These are phyloP conservation scores for Globisporangium emineosum DNA, from an alignment of 352 stramenopile genomes.

Conservation along the genomic window DNA sequence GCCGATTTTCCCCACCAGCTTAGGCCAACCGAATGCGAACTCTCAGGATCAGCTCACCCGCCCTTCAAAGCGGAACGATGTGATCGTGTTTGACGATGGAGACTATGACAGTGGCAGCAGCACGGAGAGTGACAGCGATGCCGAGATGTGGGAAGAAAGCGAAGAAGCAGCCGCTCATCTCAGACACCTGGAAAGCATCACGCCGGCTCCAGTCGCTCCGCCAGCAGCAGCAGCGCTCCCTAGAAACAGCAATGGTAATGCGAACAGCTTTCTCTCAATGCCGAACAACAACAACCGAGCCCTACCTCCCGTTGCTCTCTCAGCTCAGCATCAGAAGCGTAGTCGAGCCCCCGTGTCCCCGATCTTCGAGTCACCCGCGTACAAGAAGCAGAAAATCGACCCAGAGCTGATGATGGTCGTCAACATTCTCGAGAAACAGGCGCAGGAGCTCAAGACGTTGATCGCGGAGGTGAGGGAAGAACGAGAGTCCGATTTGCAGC, in stretches of 20 bases:
- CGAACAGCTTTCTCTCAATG: not conserved
- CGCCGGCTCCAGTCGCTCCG: not conserved
- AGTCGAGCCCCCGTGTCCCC: not conserved
- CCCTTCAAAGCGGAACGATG: not conserved
- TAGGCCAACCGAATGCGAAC: too few species aligned
- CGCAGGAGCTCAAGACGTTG: conserved; percentile 11
- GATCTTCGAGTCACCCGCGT: not conserved
- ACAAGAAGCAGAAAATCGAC: conserved; percentile 11
- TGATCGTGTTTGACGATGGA: conserved; percentile 13
- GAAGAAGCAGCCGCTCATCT: conserved; percentile 3
- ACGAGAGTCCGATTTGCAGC: not conserved
- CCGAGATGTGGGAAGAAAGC: conserved; percentile 6
- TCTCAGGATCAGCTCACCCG: not conserved
- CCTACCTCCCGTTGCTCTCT: not conserved
- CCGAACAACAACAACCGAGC: not conserved
- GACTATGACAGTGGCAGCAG: conserved; percentile 9
- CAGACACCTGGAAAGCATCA: conserved; percentile 5
- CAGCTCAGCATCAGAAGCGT: not conserved
- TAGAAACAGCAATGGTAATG: not conserved
- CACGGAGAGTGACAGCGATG: conserved; percentile 13
- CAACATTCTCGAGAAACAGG: conserved; percentile 14
- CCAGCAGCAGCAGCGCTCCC: not conserved
- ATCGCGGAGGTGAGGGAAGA: conserved; percentile 6
- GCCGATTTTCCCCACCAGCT: not conserved
- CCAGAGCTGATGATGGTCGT: conserved; percentile 11